Evolutionary conservation across 2,329 filamentous ascomycete species (phyloP), one percentile per base, ranked within the genome.

Genomic region (Sclerotinia minor): DNA sequence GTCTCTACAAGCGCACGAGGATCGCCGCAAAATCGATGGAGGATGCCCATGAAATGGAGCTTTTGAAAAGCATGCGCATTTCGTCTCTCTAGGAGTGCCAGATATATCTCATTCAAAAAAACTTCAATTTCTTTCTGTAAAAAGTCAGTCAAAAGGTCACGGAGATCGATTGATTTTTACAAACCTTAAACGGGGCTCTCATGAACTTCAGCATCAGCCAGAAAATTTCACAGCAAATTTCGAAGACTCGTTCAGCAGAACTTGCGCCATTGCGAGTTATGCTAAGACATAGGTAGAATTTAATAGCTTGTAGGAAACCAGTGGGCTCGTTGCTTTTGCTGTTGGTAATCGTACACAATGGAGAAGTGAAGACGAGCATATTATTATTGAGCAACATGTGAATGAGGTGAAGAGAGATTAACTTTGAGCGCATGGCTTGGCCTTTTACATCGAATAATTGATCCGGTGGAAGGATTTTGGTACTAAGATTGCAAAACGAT

Each of bases 131-230:
- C 95, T 86, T 97, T 96, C 88, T 92, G 75, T 68, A 65, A 52
- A 38, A n/a, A 60, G 57, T 70, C 64, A 73, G 57, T n/a, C 50
- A 19, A 55, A 3, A 7, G 50, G n/a, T 45, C 54, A 6, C 11
- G 3, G 26, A 53, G 54, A 32, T 54, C 15, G 5, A 60, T 26
- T 17, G 17, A 21, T 38, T 11, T 2, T 11, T 49, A 79, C 84
- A 69, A 75, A 90, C 90, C 88, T 99, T 99, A 79, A 99, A 91
- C 71, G 94, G 90, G 2, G 95, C 90, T 70, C 96, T 88, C 87
- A 99, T 91, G 74, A 92, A 90, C 78, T 96, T 96, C 54, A 97
- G 81, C 89, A 97, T 97, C 68, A 98, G 83, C 93, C 94, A 99
- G 78, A 99, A 99, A 41, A 98, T 96, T 78, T 99, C 95, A 75